phyloP scores from a whole-genome alignment of 2,329 filamentous ascomycete species.

The Ophioceras dolichostomum region DNA sequence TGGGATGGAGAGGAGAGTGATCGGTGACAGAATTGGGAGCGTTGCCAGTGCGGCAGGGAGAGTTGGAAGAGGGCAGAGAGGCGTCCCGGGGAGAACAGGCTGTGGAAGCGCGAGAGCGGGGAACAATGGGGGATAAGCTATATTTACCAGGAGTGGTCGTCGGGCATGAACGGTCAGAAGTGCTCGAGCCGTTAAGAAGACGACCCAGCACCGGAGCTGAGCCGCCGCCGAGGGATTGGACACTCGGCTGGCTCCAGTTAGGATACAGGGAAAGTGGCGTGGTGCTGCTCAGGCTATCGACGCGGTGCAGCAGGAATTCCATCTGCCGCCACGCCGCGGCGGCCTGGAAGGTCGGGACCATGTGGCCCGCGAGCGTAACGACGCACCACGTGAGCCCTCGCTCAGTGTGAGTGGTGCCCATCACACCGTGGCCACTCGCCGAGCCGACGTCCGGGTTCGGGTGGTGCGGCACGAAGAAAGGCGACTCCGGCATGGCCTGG shows the following conservation, averaged over 20 bases:
- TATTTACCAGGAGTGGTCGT: too few relatives aligned
- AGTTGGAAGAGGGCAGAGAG: too few relatives aligned
- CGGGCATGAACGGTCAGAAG: too few relatives aligned
- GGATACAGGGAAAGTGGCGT: constrained; percentile 20
- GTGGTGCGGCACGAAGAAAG: constrained; percentile 60
- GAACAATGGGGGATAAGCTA: too few relatives aligned
- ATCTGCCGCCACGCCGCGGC: constrained; percentile 58
- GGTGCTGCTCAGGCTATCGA: constrained; percentile 37
- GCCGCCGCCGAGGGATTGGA: too few relatives aligned
- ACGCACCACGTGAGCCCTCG: constrained; percentile 57
- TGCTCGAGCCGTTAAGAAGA: too few relatives aligned
- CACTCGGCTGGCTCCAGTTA: not conserved
- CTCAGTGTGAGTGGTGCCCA: constrained; percentile 58
- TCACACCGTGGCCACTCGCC: constrained; percentile 45
- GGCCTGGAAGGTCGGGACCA: constrained; percentile 55
- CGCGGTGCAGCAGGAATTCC: constrained; percentile 62
- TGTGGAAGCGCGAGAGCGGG: too few relatives aligned
- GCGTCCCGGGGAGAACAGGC: too few relatives aligned
- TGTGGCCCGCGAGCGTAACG: constrained; percentile 53
- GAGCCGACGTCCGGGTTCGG: constrained; percentile 21
- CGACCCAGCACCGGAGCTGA: too few relatives aligned
- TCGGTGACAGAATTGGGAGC: too few relatives aligned
- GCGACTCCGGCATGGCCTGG: constrained; percentile 33
- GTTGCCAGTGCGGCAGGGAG: too few relatives aligned
- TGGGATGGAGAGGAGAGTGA: too few relatives aligned